These are phyloP conservation scores for Stipa capillata DNA, from an alignment of 176 grass and related monocot genomes.

Conservation along the genomic window DNA sequence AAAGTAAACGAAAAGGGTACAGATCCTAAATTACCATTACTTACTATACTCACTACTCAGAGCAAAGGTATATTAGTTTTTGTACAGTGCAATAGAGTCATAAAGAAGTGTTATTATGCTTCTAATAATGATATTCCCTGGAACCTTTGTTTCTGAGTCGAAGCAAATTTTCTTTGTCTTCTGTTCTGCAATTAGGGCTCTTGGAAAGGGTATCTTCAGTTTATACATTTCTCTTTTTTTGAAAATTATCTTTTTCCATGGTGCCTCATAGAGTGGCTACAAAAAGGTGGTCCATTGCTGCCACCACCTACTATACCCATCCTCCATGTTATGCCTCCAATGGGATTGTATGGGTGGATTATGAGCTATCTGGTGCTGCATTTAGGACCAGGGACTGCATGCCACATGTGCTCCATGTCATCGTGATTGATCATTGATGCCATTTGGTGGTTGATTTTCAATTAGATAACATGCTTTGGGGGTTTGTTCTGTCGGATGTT, in stretches of 20 bases:
- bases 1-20: not conserved
- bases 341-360: conserved; percentile 19
- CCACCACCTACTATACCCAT: not conserved
- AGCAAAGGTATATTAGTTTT: not conserved
- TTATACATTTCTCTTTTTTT: not conserved
- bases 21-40: not conserved
- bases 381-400: conserved; percentile 15
- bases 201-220: not conserved
- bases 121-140: not conserved
- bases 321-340: not conserved
- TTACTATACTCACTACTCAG: not conserved
- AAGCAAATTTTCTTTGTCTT: not conserved
- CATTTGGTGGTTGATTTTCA: not conserved
- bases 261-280: not conserved
- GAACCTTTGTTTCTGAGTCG: not conserved
- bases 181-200: not conserved
- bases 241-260: not conserved
- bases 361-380: conserved; percentile 14
- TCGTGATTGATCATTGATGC: not conserved
- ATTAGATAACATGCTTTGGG: not conserved
- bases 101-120: not conserved
- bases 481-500: not conserved
- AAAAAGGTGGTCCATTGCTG: conserved; percentile 28
- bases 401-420: conserved; percentile 29
- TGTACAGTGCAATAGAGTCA: not conserved